A percentile compares a stretch with the other conserved stretches of the same genome.
These are phyloP conservation scores for Candida methanosorbosa DNA, from an alignment of 805 yeast species.

Conservation along the genomic window DNA sequence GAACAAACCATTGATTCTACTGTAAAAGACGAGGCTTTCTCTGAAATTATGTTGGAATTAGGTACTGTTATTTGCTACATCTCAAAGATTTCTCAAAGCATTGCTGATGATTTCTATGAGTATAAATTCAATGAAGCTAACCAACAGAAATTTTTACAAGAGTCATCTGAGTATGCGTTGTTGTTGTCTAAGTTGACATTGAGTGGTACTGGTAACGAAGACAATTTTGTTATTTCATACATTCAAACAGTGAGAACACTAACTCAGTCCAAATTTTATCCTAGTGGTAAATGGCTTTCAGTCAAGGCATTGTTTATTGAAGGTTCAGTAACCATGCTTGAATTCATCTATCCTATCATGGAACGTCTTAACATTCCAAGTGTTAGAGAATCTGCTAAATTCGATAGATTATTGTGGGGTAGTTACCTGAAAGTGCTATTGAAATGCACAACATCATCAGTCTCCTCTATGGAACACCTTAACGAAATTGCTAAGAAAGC, in stretches of 20 bases:
- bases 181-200: not conserved
- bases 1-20: constrained; percentile 65
- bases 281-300: constrained; percentile 67
- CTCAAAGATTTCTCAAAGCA: constrained; percentile 23
- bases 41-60: constrained; percentile 66
- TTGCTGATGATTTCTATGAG: not conserved
- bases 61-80: constrained; percentile 51
- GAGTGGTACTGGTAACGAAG: constrained; percentile 3
- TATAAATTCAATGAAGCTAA: not conserved
- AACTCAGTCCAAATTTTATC: constrained; percentile 50
- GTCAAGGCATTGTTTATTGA: constrained; percentile 50
- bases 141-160: not conserved
- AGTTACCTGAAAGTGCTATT: constrained; percentile 50
- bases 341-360: constrained; percentile 42
- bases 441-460: constrained; percentile 54
- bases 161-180: not conserved
- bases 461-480: constrained; percentile 61
- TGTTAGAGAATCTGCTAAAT: constrained; percentile 37
- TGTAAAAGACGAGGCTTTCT: constrained; percentile 58
- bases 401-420: constrained; percentile 62
- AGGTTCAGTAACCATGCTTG: constrained; percentile 45
- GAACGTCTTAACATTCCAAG: constrained; percentile 43
- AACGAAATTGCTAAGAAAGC: constrained; percentile 69
- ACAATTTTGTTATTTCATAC: not conserved
- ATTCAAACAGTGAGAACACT: constrained; percentile 32